Evolutionary conservation across 768 basidiomycete genomes (phyloP).

Genomic region (Clavulina sp.): DNA sequence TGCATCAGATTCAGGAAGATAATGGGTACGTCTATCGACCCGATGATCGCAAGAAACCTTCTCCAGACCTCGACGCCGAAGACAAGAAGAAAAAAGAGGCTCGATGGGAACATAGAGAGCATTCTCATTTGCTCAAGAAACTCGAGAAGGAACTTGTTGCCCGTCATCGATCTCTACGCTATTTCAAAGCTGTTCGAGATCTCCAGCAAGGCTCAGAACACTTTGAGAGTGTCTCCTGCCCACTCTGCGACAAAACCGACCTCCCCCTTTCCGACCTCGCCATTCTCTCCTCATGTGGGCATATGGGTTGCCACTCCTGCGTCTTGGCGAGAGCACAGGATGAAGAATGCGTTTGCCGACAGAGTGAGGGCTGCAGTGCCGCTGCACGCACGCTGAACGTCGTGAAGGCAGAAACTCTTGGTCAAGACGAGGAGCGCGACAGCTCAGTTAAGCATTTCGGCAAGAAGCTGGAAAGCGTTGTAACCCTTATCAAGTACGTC

Average conservation of each 20-base stretch:
- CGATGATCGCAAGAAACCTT: not conserved
- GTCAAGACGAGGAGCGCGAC: slow-evolving; percentile 61
- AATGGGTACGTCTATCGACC: slow-evolving; percentile 19
- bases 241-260: slow-evolving; percentile 36
- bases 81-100: slow-evolving; percentile 14
- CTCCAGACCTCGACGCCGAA: slow-evolving; percentile 1
- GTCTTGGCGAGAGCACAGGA: slow-evolving; percentile 53
- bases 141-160: slow-evolving; percentile 80
- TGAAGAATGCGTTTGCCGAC: slow-evolving; percentile 67
- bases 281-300: slow-evolving; percentile 83
- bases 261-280: slow-evolving; percentile 53
- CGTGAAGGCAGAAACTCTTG: slow-evolving; percentile 60
- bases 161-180: slow-evolving; percentile 76
- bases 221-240: slow-evolving; percentile 33
- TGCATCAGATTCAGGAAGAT: slow-evolving; percentile 38
- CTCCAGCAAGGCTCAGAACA: slow-evolving; percentile 37
- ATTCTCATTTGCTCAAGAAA: slow-evolving; percentile 69
- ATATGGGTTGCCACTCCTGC: slow-evolving; percentile 65
- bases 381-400: slow-evolving; percentile 69
- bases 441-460: slow-evolving; percentile 64
- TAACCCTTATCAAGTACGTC: slow-evolving; percentile 54
- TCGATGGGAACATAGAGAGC: slow-evolving; percentile 70
- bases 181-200: slow-evolving; percentile 81
- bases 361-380: slow-evolving; percentile 53
- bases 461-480: slow-evolving; percentile 61